Percentiles rank a stretch among this genome's conserved stretches.
phyloP scores from a whole-genome alignment of 306 rosid genomes.

The Astragalus glycyphyllos region DNA sequence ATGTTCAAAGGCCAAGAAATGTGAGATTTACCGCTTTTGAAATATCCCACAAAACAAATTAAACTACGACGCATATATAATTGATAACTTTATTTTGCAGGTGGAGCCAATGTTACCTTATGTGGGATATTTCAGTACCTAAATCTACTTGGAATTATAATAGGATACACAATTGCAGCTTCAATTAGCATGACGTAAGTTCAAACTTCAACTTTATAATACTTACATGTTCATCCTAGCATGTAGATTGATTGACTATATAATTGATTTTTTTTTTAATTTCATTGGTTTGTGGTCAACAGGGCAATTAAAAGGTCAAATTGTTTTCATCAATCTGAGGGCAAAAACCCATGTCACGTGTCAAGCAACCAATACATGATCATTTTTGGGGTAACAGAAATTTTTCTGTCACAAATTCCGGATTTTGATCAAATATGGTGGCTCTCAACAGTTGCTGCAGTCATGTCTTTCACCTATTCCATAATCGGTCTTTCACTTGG shows the following conservation, averaged over 20 bases:
- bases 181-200: constrained; percentile 70
- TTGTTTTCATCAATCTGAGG: constrained; percentile 52
- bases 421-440: constrained; percentile 73
- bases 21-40: too few species aligned
- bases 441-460: constrained; percentile 67
- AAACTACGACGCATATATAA: too few species aligned
- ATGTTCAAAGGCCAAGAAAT: too few species aligned
- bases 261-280: constrained; percentile 5
- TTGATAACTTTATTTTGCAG: constrained; percentile 45
- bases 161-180: constrained; percentile 71
- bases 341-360: constrained; percentile 56
- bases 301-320: constrained; percentile 63
- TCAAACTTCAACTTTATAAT: not conserved
- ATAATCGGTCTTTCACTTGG: constrained; percentile 64
- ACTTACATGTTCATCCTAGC: not conserved
- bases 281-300: constrained; percentile 25
- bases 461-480: constrained; percentile 71
- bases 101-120: constrained; percentile 48
- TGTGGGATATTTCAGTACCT: constrained; percentile 63
- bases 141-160: constrained; percentile 55
- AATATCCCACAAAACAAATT: too few species aligned
- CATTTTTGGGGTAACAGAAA: constrained; percentile 49
- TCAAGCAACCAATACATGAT: constrained; percentile 59
- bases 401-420: constrained; percentile 66
- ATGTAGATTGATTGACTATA: not conserved